These are phyloP conservation scores for Cercophora scortea DNA, from an alignment of 495 filamentous ascomycete genomes.

Conservation along the genomic window DNA sequence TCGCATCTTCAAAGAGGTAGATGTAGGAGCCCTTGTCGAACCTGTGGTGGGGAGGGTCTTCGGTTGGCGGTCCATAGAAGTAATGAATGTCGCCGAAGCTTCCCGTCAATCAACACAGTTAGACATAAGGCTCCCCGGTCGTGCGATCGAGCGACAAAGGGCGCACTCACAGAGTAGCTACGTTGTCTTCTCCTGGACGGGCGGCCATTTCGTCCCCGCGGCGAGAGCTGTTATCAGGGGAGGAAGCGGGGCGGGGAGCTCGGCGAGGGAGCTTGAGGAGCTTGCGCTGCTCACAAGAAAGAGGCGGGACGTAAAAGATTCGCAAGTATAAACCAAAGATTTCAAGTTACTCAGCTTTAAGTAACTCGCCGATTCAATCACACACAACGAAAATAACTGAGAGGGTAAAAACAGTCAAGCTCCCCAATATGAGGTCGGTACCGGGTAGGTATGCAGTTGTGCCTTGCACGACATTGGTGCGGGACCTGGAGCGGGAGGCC, in stretches of 20 bases:
- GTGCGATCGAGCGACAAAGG: neutral
- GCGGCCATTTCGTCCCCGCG: slow-evolving; percentile 55
- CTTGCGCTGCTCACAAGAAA: neutral
- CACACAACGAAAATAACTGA: neutral
- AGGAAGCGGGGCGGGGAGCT: neutral
- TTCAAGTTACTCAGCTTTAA: neutral
- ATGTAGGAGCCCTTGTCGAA: slow-evolving; percentile 88
- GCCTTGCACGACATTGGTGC: neutral
- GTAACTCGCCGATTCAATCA: neutral
- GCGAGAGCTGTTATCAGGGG: neutral
- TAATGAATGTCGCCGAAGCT: slow-evolving; percentile 90
- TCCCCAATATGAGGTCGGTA: no score
- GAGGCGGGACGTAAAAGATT: neutral
- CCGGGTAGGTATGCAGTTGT: neutral
- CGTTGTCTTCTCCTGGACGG: slow-evolving; percentile 66
- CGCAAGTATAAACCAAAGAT: neutral
- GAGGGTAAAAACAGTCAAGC: neutral
- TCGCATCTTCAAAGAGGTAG: slow-evolving; percentile 73
- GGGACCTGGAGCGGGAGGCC: neutral
- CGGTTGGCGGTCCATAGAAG: slow-evolving; percentile 66
- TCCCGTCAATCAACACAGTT: neutral
- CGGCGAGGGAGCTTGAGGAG: neutral
- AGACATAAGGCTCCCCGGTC: slow-evolving; percentile 4
- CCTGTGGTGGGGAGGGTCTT: slow-evolving; percentile 68
- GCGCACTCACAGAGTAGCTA: slow-evolving; percentile 67